Evolutionary conservation across 805 yeast genomes (phyloP).

Genomic region (Pichia ethanolica): DNA sequence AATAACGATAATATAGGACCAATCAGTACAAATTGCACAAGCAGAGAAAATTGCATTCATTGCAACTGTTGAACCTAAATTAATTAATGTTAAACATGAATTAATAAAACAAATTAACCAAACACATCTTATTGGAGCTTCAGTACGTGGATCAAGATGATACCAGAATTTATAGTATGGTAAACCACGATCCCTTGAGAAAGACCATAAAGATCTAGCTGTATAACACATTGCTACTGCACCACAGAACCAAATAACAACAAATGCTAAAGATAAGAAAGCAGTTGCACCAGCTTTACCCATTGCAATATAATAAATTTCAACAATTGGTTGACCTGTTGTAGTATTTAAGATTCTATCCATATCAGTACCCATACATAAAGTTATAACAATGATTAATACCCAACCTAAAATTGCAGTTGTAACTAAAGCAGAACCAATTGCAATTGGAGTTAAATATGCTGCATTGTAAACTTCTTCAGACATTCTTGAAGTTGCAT

Average conservation of each 20-base stretch:
- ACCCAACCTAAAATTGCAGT: constrained; percentile 46
- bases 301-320: constrained; percentile 41
- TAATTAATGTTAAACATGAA: constrained; percentile 39
- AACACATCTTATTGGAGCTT: constrained; percentile 38
- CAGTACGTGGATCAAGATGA: constrained; percentile 33
- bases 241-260: constrained; percentile 47
- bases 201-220: constrained; percentile 48
- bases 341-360: constrained; percentile 25
- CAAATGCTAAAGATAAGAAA: constrained; percentile 39
- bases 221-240: constrained; percentile 43
- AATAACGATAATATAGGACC: constrained; percentile 44
- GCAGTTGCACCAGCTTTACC: constrained; percentile 49
- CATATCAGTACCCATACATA: constrained; percentile 37
- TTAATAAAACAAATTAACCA: constrained; percentile 35
- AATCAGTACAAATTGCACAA: constrained; percentile 43
- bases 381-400: constrained; percentile 39
- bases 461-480: constrained; percentile 52
- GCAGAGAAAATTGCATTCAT: constrained; percentile 50
- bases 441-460: constrained; percentile 50
- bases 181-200: constrained; percentile 49
- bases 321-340: constrained; percentile 48
- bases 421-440: constrained; percentile 42
- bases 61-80: constrained; percentile 36
- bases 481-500: constrained; percentile 47
- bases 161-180: constrained; percentile 39